Evolutionary conservation across 805 yeast species (phyloP).

Genomic region (Nakazawaea ernobii): DNA sequence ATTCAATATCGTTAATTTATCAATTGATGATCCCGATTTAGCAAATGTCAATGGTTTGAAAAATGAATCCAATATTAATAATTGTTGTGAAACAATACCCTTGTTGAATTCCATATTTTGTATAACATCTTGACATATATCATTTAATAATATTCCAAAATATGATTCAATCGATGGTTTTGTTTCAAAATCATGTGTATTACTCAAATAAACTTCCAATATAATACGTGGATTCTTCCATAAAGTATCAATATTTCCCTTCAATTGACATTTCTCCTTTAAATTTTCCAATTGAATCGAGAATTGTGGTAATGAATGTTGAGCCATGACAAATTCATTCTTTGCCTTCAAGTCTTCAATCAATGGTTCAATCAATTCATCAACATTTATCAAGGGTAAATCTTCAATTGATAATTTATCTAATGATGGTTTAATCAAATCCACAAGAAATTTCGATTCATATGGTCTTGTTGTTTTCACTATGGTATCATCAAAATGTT

Average conservation of each 20-base stretch:
- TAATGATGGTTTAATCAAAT: constrained; percentile 48
- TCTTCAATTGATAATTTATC: constrained; percentile 29
- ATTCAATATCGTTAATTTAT: constrained; percentile 43
- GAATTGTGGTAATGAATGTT: constrained; percentile 22
- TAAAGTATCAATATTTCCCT: constrained; percentile 54
- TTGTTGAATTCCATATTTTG: constrained; percentile 85
- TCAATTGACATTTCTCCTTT: constrained; percentile 23
- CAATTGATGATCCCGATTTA: constrained; percentile 72
- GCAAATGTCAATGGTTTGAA: constrained; percentile 65
- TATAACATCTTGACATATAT: constrained; percentile 67
- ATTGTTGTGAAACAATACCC: constrained; percentile 77
- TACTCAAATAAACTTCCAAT: constrained; percentile 54
- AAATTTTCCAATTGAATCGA: constrained; percentile 30
- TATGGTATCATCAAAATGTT: constrained; percentile 33
- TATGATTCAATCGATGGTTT: constrained; percentile 49
- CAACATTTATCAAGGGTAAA: constrained; percentile 37
- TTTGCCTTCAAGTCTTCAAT: constrained; percentile 10
- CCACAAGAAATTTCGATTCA: constrained; percentile 40
- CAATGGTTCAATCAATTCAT: constrained; percentile 23
- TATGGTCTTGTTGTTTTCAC: constrained; percentile 38
- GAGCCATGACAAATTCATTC: constrained; percentile 19
- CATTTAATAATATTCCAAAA: constrained; percentile 63
- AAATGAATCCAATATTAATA: constrained; percentile 66
- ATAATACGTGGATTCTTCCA: constrained; percentile 62
- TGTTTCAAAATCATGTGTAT: constrained; percentile 53